Evolutionary conservation across 1,139 yeast species (phyloP).

Genomic region (Kodamaea sp.): DNA sequence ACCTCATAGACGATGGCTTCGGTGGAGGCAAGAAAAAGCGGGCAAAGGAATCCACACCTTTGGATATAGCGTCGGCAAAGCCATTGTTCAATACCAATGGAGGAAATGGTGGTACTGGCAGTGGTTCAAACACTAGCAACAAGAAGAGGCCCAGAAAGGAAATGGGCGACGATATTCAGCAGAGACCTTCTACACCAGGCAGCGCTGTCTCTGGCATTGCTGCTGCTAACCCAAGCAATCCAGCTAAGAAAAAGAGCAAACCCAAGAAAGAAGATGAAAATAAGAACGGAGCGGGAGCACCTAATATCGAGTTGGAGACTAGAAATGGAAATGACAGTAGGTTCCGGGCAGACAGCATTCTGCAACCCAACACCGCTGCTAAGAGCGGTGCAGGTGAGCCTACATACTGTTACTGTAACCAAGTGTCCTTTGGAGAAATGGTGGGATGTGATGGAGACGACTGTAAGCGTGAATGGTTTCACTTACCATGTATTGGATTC

Average conservation of each 20-base stretch:
- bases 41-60: constrained; percentile 22
- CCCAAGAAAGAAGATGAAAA: constrained; percentile 32
- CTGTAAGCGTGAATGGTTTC: constrained; percentile 96
- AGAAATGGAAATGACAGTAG: constrained; percentile 9
- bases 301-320: constrained; percentile 7
- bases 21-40: constrained; percentile 33
- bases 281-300: constrained; percentile 5
- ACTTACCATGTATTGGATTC: constrained; percentile 91
- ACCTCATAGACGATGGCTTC: constrained; percentile 30
- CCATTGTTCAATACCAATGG: constrained; percentile 3
- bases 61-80: constrained; percentile 7
- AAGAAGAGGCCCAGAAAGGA: constrained; percentile 26
- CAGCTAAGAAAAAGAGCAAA: constrained; percentile 29
- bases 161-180: constrained; percentile 7
- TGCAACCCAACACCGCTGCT: constrained; percentile 1
- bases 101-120: constrained; percentile 4
- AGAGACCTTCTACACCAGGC: constrained; percentile 9
- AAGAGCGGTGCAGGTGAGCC: constrained; percentile 53
- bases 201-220: constrained; percentile 5
- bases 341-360: constrained; percentile 6
- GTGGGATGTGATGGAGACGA: constrained; percentile 97
- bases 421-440: constrained; percentile 97
- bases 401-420: constrained; percentile 92
- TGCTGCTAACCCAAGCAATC: constrained; percentile 5
- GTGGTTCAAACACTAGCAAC: constrained; percentile 9